A percentile compares a stretch with the other conserved stretches of the same genome.
Evolutionary conservation across 371 early-diverging fungal species (phyloP).

Genomic region (Zychaea mexicana): DNA sequence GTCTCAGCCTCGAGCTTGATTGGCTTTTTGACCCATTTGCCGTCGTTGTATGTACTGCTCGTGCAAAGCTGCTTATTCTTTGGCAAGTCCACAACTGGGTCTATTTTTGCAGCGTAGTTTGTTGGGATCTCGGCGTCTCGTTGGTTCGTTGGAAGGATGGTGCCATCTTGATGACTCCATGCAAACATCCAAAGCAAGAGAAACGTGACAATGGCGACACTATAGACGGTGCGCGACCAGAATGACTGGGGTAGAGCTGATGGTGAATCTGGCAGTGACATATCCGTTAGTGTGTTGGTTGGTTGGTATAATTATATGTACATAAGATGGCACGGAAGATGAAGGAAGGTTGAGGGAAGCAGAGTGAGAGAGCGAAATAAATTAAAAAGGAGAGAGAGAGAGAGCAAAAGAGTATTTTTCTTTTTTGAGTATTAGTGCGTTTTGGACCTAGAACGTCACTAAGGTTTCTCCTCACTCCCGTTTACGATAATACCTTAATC

Average conservation of each 20-base stretch:
- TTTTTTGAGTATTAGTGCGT: no score
- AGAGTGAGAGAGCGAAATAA: conserved; percentile 1
- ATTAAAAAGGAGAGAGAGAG: no score
- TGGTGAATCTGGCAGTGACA: conserved; percentile 5
- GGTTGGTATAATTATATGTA: background rate
- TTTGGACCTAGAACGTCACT: no score
- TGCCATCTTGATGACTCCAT: conserved; percentile 19
- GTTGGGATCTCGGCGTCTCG: background rate
- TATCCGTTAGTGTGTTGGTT: no score
- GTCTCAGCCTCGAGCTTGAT: conserved; percentile 14
- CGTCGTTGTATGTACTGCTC: conserved; percentile 31
- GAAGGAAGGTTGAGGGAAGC: background rate
- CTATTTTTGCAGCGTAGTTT: background rate
- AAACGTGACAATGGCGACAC: conserved; percentile 11
- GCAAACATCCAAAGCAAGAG: conserved; percentile 18
- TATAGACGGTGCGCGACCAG: conserved; percentile 10
- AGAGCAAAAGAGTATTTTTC: no score
- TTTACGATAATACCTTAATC: no score
- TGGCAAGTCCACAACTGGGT: conserved; percentile 10
- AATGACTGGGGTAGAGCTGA: conserved; percentile 1
- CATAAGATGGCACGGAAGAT: background rate
- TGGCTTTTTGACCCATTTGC: conserved; percentile 37
- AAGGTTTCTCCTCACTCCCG: no score
- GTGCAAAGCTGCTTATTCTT: conserved; percentile 29
- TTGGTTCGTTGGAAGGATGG: conserved; percentile 7